Evolutionary conservation across 768 basidiomycete species (phyloP), one percentile per base, ranked within the genome.

Genomic region (Epithele typhae): DNA sequence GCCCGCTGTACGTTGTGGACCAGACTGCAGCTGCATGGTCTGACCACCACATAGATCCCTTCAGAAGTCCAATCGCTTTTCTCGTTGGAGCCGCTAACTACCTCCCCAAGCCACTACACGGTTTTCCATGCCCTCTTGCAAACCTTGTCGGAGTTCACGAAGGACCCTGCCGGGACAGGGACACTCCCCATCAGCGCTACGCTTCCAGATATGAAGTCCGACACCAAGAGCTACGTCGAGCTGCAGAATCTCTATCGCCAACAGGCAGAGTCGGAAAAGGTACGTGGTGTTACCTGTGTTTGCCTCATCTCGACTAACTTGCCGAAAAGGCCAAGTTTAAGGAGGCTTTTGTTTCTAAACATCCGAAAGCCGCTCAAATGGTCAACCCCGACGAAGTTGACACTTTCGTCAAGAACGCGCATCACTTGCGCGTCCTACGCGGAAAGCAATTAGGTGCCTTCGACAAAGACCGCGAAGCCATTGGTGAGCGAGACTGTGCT

Each of bases 141-240:
- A 19, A 83, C 94, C 0, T 76, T 98, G 33, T 70, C 78, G 30
- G 64, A 72, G 45, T 97, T 88, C 62, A 65, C 69, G 22, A 70
- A 74, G 18, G 73, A 76, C 25, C 68, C 78, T 40, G 67, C 74
- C 5, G 68, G 82, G 42, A 78, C 55, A 3, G 55, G 58, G 14
- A 45, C 80, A 0, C 77, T 96, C 3, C 96, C 95, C 0, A 71
- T 96, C n/a, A 84, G 84, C 3, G 79, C 87, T 37, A 78, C 89
- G 0, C 74, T 98, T 9, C 95, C 95, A 0, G 95, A 99, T 67
- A 97, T 99, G 91, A 94, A 94, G 61, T 83, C 93, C 15, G 86
- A 85, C 59, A 96, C 96, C 5, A 61, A 70, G 18, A 75, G 76
- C 45, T 98, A 97, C 61, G 83, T 96, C 39, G 74, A 79, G 15